Evolutionary conservation across 768 basidiomycete species (phyloP), one percentile per base, ranked within the genome.

Genomic region (Agrocybe chaxingu): DNA sequence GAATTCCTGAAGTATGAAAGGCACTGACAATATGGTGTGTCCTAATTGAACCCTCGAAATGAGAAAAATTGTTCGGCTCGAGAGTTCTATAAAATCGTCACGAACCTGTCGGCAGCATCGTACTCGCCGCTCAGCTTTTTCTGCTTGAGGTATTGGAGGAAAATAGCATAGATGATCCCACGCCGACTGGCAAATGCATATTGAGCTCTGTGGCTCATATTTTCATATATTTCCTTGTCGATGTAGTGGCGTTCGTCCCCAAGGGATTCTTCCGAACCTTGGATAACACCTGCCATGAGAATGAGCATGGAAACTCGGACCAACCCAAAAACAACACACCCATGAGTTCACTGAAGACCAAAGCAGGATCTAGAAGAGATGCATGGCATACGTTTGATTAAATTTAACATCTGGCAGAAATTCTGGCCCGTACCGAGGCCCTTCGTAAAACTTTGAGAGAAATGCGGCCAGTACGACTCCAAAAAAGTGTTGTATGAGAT

Each of bases 301-400:
- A 24, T 24, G 30, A 48, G 19, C 42, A 34, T 7, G 45, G 18
- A 24, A 12, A 45, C 7, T 13, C 16, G 29, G 11, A 7, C 12
- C n/a, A 32, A 4, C 24, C 9, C 13, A 1, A n/a, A 13, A n/a
- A 7, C 16, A 33, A 58, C 69, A n/a, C 46, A 79, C 85, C 86
- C 52, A 88, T 73, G 24, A 89, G 65, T 58, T 89, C 84, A 33
- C 77, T 79, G 58, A 79, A 89, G 0, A 85, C 82, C 3, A 84
- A 65, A 9, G 78, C 70, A 2, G 85, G 75, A 60, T 84, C 87
- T 89, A 31, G 9, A n/a, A n/a, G 24, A 24, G 24, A 9, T 18
- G 18, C 16, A 47, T n/a, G 30, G 29, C 24, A 10, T 42, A 46
- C n/a, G 13, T 44, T 11, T 18, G 11, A 36, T 35, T 12, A 32